Base-by-base conservation (phyloP, 23 red algal genomes). In the Agarophyton chilense region DNA sequence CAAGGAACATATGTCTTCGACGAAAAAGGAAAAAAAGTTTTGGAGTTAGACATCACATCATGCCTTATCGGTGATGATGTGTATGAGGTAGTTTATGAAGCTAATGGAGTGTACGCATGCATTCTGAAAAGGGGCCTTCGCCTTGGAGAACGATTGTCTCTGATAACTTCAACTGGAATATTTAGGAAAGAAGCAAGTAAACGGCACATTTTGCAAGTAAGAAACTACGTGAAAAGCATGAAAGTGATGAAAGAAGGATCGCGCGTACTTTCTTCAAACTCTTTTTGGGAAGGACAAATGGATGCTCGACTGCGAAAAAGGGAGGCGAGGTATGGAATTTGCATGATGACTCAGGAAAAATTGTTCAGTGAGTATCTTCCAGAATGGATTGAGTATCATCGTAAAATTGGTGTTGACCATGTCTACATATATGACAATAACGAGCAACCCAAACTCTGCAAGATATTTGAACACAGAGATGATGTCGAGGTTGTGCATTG, bases 321-420 rank as follows among this genome's bases (percentile, higher is more conserved):
- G 0, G 60, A 65, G 12, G 32, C 28, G 2, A 4, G 31, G 60
- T 65, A 35, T 70, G 43, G 71, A 42, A 58, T 82, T 25, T 91
- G 87, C 51, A 17, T 81, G 25, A 79, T 80, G 41, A 91, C 87
- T 5, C 87, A 91, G 33, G 87, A 81, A 50, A 81, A 91, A 35
- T 14, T 76, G 9, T 74, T 71, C 46, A 22, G 58, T 14, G 47
- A 80, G 12, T 78, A 82, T 50, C 50, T 91, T 22, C 54, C 53
- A 9, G 74, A 78, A 63, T 91, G 71, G 72, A 54, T 91, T 29
- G 87, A 80, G 26, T 91, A 91, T 41, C 87, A 91, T 53, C 87
- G 87, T 33, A 76, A 77, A 45, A 45, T 91, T 34, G 87, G 87
- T 33, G 87, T 91, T 0, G 87, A 91, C 46, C 58, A 91, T 36